Conservation (phyloP, 768 basidiomycete species). For the Rhodotorula kratochvilovae region DNA sequence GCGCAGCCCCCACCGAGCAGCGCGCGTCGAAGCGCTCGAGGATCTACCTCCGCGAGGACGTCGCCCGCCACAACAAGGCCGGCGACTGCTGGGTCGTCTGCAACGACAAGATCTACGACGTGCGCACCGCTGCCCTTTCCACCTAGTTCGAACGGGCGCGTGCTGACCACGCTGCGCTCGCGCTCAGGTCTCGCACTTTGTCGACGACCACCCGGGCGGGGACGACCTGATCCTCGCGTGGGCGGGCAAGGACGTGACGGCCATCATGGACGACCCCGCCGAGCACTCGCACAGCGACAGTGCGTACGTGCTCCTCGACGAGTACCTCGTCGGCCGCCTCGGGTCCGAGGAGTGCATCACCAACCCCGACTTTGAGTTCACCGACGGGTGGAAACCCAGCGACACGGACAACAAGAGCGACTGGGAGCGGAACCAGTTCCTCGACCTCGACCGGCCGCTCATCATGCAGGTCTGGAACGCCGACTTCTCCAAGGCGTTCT, state of each 20-base stretch:
- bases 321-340: constrained; percentile 77
- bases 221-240: constrained; percentile 80
- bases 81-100: constrained; percentile 77
- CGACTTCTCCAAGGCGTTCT: constrained; percentile 91
- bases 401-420: constrained; percentile 76
- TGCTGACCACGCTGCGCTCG: too few relatives aligned
- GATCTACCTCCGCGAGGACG: constrained; percentile 68
- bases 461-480: constrained; percentile 73
- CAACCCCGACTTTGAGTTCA: constrained; percentile 81
- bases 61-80: constrained; percentile 59
- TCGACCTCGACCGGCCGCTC: constrained; percentile 81
- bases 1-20: neutral
- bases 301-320: constrained; percentile 86
- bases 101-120: constrained; percentile 80
- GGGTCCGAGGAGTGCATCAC: constrained; percentile 70
- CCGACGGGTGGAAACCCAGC: constrained; percentile 86
- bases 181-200: constrained; percentile 52
- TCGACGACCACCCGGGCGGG: constrained; percentile 87
- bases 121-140: constrained; percentile 48
- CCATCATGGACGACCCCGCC: constrained; percentile 69
- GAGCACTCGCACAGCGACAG: constrained; percentile 86
- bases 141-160: too few relatives aligned
- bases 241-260: constrained; percentile 77
- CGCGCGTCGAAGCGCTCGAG: neutral
- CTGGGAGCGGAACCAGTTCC: constrained; percentile 81